Evolutionary conservation across 1,284 basidiomycete genomes (phyloP).

Genomic region (Puccinia novopanici): DNA sequence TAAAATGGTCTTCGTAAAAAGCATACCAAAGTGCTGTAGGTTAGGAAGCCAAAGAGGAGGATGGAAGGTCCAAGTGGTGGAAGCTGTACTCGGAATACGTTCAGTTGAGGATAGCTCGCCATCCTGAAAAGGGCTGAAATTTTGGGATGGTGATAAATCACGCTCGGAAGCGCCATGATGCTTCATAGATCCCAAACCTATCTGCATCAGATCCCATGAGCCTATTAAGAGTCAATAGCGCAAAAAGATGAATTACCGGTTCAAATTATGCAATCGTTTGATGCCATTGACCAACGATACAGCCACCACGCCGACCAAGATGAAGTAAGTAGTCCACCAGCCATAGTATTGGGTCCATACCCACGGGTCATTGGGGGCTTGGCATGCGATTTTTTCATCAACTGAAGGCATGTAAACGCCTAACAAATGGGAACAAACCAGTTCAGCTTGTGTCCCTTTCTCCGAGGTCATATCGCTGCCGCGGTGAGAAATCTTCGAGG

Average conservation of each 20-base stretch:
- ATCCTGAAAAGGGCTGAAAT: slow-evolving; percentile 33
- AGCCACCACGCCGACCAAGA: slow-evolving; percentile 20
- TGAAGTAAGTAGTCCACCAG: slow-evolving; percentile 49
- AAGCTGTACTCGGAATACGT: background rate
- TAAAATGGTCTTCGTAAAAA: slow-evolving; percentile 38
- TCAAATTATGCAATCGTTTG: slow-evolving; percentile 42
- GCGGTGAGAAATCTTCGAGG: background rate
- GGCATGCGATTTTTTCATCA: slow-evolving; percentile 35
- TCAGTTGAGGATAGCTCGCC: slow-evolving; percentile 36
- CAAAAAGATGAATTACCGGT: slow-evolving; percentile 30
- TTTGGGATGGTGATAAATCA: slow-evolving; percentile 35
- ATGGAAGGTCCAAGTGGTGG: slow-evolving; percentile 41
- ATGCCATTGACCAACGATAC: slow-evolving; percentile 38
- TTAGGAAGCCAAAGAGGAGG: slow-evolving; percentile 41
- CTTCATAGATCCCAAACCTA: slow-evolving; percentile 9
- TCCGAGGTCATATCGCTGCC: background rate
- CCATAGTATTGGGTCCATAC: slow-evolving; percentile 26
- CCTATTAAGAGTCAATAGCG: background rate
- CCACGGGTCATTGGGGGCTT: slow-evolving; percentile 45
- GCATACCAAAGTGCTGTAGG: slow-evolving; percentile 25
- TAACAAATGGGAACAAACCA: background rate
- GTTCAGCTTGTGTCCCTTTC: background rate
- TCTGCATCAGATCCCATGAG: background rate
- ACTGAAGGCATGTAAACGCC: slow-evolving; percentile 29
- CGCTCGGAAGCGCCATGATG: slow-evolving; percentile 17